These are phyloP conservation scores for Corchorus capsularis DNA, from an alignment of 345 rosid species.

Conservation along the genomic window DNA sequence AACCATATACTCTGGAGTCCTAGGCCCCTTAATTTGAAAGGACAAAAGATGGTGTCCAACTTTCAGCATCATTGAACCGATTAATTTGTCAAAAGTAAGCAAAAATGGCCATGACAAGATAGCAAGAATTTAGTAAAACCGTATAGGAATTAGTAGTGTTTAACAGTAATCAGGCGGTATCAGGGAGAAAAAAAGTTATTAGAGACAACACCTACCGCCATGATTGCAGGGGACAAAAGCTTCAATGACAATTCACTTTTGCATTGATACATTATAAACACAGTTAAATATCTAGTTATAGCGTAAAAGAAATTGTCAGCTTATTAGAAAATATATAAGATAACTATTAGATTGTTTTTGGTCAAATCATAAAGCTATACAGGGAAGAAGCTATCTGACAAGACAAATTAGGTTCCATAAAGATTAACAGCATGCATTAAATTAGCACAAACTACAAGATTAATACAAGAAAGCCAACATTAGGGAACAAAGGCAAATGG, in stretches of 20 bases:
- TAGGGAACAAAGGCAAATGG: not conserved
- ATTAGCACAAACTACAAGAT: slow-evolving; percentile 1
- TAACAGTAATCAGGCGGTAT: not conserved
- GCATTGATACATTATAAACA: not conserved
- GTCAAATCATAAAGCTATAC: not conserved
- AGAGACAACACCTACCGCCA: not conserved
- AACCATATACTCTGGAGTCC: not conserved
- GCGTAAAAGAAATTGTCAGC: not conserved
- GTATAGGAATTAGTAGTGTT: not conserved
- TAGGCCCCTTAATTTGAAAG: not conserved
- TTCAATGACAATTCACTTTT: not conserved
- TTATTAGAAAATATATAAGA: not conserved
- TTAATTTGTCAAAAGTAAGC: not conserved
- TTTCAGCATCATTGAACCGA: not conserved
- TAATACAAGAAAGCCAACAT: not conserved
- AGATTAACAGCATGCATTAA: not conserved
- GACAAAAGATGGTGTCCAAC: not conserved
- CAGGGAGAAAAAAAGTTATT: not conserved
- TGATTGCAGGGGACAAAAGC: not conserved
- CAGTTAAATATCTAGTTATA: not conserved
- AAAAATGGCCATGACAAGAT: not conserved
- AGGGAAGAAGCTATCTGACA: not conserved
- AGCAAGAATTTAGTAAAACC: not conserved
- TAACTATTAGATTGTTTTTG: not conserved
- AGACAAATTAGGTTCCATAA: slow-evolving; percentile 2